phyloP scores from a whole-genome alignment of 306 rosid species.

The Malus fusca region DNA sequence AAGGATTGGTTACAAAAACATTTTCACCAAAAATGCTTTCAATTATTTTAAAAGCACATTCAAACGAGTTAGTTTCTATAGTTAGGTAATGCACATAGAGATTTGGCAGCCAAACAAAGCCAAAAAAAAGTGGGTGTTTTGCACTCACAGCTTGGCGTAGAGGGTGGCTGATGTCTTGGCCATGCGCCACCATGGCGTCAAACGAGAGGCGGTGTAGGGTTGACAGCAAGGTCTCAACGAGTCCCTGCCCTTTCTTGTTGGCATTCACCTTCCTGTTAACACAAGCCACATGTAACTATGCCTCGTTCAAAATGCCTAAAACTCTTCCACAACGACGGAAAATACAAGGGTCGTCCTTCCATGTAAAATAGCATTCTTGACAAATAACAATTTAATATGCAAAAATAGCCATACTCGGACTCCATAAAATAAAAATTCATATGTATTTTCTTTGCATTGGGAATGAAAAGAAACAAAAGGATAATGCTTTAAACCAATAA shows the following conservation, averaged over 20 bases:
- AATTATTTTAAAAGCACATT: too few species aligned
- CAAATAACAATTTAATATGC: not conserved
- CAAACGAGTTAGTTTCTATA: not conserved
- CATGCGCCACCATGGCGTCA: conserved; percentile 46
- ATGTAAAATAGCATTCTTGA: not conserved
- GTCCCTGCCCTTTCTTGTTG: conserved; percentile 33
- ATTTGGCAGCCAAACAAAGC: not conserved
- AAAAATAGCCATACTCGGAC: not conserved
- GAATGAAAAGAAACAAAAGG: too few species aligned
- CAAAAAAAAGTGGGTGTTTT: too few species aligned
- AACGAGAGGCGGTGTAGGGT: conserved; percentile 57
- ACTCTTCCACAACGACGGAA: not conserved
- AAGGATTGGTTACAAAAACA: too few species aligned
- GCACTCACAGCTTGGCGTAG: conserved; percentile 55
- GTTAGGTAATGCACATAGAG: not conserved
- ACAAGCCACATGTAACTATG: not conserved
- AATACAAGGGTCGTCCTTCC: not conserved
- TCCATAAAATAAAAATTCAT: too few species aligned
- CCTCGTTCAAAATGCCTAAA: not conserved
- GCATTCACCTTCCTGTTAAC: conserved; percentile 46
- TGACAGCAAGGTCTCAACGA: conserved; percentile 43
- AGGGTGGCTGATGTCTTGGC: conserved; percentile 52
- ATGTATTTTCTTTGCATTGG: too few species aligned
- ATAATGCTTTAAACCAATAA: too few species aligned
- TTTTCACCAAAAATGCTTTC: too few species aligned